These are phyloP conservation scores for Fusarium sp. DNA, from an alignment of 2,329 filamentous ascomycete genomes.

Conservation along the genomic window DNA sequence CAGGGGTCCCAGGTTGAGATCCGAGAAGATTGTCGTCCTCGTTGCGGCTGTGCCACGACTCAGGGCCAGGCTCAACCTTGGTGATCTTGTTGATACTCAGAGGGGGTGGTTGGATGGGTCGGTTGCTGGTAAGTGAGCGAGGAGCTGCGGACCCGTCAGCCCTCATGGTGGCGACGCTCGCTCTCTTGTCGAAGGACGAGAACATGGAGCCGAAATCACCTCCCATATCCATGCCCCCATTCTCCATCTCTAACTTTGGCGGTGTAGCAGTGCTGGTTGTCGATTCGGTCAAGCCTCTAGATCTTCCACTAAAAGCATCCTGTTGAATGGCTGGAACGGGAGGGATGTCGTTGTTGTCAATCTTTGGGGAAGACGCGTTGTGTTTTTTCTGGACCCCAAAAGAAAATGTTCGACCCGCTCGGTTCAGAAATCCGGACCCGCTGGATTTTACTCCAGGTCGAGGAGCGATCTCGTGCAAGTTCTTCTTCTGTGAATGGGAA, in stretches of 20 bases:
- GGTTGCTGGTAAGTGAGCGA: constrained; percentile 59
- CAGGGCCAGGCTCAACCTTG: constrained; percentile 57
- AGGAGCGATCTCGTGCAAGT: constrained; percentile 49
- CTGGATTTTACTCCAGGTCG: constrained; percentile 60
- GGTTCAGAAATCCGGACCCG: constrained; percentile 63
- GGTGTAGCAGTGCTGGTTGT: constrained; percentile 65
- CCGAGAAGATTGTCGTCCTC: constrained; percentile 59
- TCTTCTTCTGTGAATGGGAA: constrained; percentile 51
- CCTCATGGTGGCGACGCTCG: constrained; percentile 60
- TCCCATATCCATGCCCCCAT: constrained; percentile 62
- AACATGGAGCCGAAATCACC: constrained; percentile 69
- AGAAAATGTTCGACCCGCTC: constrained; percentile 68
- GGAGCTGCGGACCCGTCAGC: constrained; percentile 52
- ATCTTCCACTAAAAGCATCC: constrained; percentile 49
- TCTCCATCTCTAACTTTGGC: constrained; percentile 58
- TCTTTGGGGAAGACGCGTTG: constrained; percentile 43
- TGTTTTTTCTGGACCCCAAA: constrained; percentile 67
- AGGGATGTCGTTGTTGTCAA: constrained; percentile 49
- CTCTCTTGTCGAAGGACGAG: constrained; percentile 64
- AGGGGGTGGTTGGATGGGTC: constrained; percentile 56
- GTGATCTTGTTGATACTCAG: constrained; percentile 58
- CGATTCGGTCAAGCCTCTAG: constrained; percentile 64
- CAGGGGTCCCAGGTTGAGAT: constrained; percentile 51
- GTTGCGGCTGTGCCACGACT: constrained; percentile 63
- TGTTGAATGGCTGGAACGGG: constrained; percentile 52